Conservation (phyloP, 1,284 basidiomycete genomes). For the Cryptococcus sp. region DNA sequence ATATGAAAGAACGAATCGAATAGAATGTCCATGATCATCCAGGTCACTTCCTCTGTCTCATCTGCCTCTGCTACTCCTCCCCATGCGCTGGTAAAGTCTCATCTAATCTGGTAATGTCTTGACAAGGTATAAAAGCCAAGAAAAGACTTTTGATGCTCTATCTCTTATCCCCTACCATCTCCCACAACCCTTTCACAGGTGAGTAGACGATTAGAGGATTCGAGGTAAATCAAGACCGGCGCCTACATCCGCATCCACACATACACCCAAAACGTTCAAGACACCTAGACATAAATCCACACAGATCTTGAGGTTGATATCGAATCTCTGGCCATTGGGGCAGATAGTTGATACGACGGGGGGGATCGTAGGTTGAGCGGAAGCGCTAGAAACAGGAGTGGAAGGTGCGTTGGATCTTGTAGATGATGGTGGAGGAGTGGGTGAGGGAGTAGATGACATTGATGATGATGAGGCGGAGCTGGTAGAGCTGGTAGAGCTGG, state of each 20-base stretch:
- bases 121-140: too few relatives aligned
- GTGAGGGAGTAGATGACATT: neutral
- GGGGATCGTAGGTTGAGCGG: neutral
- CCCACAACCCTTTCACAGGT: too few relatives aligned
- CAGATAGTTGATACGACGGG: neutral
- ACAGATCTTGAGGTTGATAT: constrained; percentile 2
- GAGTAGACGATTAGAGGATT: too few relatives aligned
- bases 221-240: neutral
- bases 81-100: too few relatives aligned
- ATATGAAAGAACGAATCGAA: too few relatives aligned
- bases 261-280: neutral
- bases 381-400: constrained; percentile 1
- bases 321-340: neutral
- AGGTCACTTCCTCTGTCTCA: too few relatives aligned
- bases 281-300: constrained; percentile 1
- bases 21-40: too few relatives aligned
- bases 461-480: neutral
- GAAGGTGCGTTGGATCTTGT: neutral
- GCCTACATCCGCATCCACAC: neutral
- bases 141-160: too few relatives aligned
- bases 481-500: neutral
- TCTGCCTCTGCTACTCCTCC: too few relatives aligned
- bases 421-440: neutral
- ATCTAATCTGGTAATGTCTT: too few relatives aligned
- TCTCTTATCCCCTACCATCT: too few relatives aligned